These are phyloP conservation scores for Lepiota venenata DNA, from an alignment of 768 basidiomycete genomes.

Conservation along the genomic window DNA sequence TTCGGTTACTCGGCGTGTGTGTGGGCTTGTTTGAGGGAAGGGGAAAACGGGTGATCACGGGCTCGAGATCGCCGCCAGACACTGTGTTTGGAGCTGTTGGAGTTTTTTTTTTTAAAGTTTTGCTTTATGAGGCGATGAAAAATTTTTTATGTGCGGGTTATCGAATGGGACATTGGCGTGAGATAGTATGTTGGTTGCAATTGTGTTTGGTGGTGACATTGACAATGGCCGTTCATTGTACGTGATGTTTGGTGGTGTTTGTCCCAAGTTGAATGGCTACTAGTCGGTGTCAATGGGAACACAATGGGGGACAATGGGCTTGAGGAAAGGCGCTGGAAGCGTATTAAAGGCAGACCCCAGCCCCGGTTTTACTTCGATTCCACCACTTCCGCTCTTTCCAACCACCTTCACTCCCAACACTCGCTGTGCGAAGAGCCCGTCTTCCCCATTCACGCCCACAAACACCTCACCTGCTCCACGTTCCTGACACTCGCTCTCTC, in stretches of 20 bases:
- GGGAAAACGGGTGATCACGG: no score
- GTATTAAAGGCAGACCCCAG: background rate
- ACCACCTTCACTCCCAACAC: no score
- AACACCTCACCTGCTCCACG: slow-evolving; percentile 3
- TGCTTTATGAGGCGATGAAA: background rate
- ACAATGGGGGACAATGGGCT: slow-evolving; percentile 8
- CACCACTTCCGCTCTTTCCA: background rate
- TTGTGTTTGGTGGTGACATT: no score
- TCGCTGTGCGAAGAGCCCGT: slow-evolving; percentile 9
- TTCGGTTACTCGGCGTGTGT: background rate
- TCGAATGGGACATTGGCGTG: background rate
- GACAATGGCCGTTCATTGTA: no score
- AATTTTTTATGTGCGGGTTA: background rate
- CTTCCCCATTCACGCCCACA: background rate
- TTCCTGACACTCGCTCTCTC: background rate
- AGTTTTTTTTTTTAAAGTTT: background rate
- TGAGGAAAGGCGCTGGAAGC: slow-evolving; percentile 5
- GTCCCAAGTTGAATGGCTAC: no score
- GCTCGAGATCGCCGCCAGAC: background rate
- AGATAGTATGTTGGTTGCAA: no score
- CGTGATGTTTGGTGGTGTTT: no score
- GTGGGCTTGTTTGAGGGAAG: no score
- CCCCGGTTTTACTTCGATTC: background rate
- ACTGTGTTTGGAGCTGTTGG: background rate
- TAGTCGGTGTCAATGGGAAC: no score